Base-by-base conservation (phyloP, 2,329 filamentous ascomycete species). In the Elsinoe necatrix region DNA sequence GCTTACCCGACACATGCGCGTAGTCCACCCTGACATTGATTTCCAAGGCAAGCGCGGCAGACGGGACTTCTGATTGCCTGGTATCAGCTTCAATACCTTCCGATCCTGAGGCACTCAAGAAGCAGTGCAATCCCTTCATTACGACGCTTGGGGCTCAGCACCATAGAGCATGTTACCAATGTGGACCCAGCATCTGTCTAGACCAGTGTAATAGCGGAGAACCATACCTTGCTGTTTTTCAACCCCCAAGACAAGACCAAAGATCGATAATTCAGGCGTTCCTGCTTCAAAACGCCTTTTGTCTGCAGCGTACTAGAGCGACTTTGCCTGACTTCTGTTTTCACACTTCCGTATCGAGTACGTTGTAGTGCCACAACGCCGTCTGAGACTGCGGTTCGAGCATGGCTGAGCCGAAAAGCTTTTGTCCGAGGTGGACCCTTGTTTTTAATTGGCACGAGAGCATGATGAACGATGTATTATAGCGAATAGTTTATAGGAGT, bases 1-100 rank as follows among this genome's bases (percentile, higher is more conserved):
- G 1, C 78, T 97, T 48, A 97, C 92, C 12, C 79, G 93, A 59
- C 93, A 98, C 69, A 95, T 95, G 79, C 84, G 90, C 34, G 91
- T 96, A 50, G 92, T 95, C 61, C 92, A 96, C 70, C 91, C 92
- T 0, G 89, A 95, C 60, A 80, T 92, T 57, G 86, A 91, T 61
- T 85, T 88, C 64, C 84, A 86, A n/a, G 86, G 87, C 63, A 86
- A 85, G 72, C 71, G 76, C 60, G 70, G 73, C 41, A 64, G 69
- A 45, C 70, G 73, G 37, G 54, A 45, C 18, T 48, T 29, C 42
- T 56, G 42, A 56, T 20, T 8, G 41, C 20, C 16, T 45, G 9
- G 9, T 25, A 9, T 45, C 41, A 45, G 4, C 34, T 37, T 12
- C 34, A 14, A 37, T 14, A 11, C 3, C 4, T 4, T 37, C 14